Conservation (phyloP, 2,329 filamentous ascomycete species). For the Ophiostoma sp. region DNA sequence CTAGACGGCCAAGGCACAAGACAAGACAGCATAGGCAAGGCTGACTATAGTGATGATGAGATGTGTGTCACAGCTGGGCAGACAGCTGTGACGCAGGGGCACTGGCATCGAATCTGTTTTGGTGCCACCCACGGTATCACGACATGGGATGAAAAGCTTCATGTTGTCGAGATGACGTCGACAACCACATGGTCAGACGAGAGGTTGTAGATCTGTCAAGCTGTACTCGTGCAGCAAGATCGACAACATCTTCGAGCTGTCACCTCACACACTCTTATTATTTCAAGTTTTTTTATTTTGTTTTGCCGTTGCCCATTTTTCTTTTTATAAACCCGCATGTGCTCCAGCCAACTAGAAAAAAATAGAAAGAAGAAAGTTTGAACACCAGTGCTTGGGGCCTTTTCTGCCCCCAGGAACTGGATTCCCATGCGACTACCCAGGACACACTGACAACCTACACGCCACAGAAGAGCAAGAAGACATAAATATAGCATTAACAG, state of each 20-base stretch:
- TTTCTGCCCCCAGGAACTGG: neutral
- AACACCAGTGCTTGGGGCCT: neutral
- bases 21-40: too few species aligned
- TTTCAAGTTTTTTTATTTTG: constrained; percentile 15
- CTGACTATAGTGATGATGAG: too few species aligned
- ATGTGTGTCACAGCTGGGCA: too few species aligned
- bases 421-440: constrained; percentile 16
- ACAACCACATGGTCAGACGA: neutral
- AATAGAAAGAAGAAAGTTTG: constrained; percentile 8
- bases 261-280: neutral
- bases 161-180: neutral
- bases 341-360: constrained; percentile 18
- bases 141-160: neutral
- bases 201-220: too few species aligned
- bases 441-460: constrained; percentile 10
- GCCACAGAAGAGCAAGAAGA: constrained; percentile 6
- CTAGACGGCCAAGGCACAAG: too few species aligned
- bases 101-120: neutral
- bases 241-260: neutral
- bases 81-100: too few species aligned
- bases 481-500: constrained; percentile 13
- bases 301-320: constrained; percentile 10
- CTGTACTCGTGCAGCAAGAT: too few species aligned
- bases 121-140: neutral
- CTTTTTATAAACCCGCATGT: constrained; percentile 18